A percentile compares a stretch with the other conserved stretches of the same genome.
Conservation (phyloP, 2,329 filamentous ascomycete genomes). For the Fusarium mundagurra region DNA sequence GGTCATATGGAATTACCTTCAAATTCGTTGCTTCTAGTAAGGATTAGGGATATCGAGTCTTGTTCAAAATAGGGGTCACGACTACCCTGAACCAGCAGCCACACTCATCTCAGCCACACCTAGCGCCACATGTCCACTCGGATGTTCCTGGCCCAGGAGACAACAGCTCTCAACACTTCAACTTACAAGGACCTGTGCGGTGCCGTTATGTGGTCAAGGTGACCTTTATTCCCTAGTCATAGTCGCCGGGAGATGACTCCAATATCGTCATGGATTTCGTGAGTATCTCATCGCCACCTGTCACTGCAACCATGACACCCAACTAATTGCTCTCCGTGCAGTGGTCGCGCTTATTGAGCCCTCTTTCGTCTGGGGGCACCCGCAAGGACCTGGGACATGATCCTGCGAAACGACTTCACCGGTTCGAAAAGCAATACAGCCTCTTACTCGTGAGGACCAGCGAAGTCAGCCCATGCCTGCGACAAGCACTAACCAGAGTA, state of each 20-base stretch:
- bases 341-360: constrained; percentile 75
- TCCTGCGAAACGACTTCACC: constrained; percentile 70
- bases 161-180: constrained; percentile 36
- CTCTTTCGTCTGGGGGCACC: constrained; percentile 64
- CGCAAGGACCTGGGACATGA: constrained; percentile 70
- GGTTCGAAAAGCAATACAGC: constrained; percentile 73
- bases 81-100: constrained; percentile 22
- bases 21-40: too few relatives aligned
- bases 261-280: constrained; percentile 67
- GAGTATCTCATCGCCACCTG: constrained; percentile 39
- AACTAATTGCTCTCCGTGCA: constrained; percentile 44
- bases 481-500: constrained; percentile 44
- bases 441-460: constrained; percentile 63
- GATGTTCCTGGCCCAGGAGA: constrained; percentile 20
- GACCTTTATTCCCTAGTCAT: constrained; percentile 20
- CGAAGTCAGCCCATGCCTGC: not conserved
- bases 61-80: constrained; percentile 4
- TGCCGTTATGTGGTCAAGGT: constrained; percentile 35
- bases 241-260: constrained; percentile 56
- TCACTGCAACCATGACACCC: constrained; percentile 2
- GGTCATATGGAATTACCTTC: too few relatives aligned
- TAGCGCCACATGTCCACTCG: constrained; percentile 16
- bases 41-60: too few relatives aligned
- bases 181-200: constrained; percentile 29
- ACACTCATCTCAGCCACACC: constrained; percentile 14